Conservation (phyloP, 805 yeast species). For the Osmozyma mogii region DNA sequence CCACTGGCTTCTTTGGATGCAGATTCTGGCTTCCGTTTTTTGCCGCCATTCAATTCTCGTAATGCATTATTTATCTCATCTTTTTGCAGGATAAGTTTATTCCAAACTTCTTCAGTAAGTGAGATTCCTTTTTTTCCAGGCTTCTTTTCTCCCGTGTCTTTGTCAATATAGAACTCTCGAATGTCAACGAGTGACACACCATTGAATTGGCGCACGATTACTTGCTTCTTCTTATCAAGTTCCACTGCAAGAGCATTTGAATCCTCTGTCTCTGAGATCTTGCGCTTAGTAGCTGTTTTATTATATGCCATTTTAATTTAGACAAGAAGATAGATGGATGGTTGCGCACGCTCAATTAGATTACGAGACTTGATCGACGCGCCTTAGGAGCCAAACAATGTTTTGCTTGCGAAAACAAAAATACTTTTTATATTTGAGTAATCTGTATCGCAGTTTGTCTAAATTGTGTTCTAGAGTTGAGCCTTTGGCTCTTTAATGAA, state of each 20-base stretch:
- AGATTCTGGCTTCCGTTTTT: conserved; percentile 1
- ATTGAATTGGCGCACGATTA: conserved; percentile 67
- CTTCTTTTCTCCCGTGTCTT: conserved; percentile 49
- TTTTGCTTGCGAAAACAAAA: no score
- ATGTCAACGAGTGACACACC: conserved; percentile 67
- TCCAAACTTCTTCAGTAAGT: conserved; percentile 51
- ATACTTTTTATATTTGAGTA: no score
- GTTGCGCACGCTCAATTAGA: no score
- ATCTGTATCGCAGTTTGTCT: no score
- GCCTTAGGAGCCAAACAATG: no score
- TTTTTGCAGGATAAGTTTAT: conserved; percentile 34
- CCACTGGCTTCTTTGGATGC: conserved; percentile 3
- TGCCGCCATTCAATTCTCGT: conserved; percentile 23
- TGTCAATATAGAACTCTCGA: conserved; percentile 63
- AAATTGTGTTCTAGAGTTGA: no score
- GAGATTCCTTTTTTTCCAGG: conserved; percentile 82
- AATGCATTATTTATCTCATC: conserved; percentile 47
- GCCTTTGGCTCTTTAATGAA: no score
- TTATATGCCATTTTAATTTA: no score
- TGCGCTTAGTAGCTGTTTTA: no score
- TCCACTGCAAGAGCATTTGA: conserved; percentile 9
- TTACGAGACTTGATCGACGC: no score
- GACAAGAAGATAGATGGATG: no score
- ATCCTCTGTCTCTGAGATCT: background rate
- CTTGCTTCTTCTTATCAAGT: conserved; percentile 44